Evolutionary conservation across 2,329 filamentous ascomycete species (phyloP).

Genomic region (Aaosphaeria pasadenensis): DNA sequence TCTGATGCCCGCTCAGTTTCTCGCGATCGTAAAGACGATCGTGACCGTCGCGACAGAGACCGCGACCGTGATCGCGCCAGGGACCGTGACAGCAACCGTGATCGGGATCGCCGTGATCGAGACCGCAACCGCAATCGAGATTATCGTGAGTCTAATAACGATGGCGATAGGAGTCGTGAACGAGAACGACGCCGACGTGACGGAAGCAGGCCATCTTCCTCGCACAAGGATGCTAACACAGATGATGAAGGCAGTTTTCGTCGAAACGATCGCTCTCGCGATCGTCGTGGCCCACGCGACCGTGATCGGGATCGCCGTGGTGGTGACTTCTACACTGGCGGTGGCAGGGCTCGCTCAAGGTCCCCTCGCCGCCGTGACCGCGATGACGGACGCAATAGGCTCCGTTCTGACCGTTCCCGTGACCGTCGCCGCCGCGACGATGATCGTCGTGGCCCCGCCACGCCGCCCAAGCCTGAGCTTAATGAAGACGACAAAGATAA

Average conservation of each 20-base stretch:
- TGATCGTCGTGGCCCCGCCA: background rate
- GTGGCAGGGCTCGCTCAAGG: slow-evolving; percentile 22
- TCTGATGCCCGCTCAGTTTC: background rate
- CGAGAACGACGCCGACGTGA: slow-evolving; percentile 24
- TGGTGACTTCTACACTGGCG: slow-evolving; percentile 32
- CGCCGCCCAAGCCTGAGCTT: slow-evolving; percentile 63
- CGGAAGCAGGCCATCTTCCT: slow-evolving; percentile 25
- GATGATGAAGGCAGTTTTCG: slow-evolving; percentile 35
- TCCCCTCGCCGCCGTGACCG: slow-evolving; percentile 1
- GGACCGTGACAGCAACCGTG: slow-evolving; percentile 16
- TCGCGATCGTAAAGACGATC: background rate
- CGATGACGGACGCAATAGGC: background rate
- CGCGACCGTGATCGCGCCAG: slow-evolving; percentile 21
- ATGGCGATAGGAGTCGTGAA: slow-evolving; percentile 4
- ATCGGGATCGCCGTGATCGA: slow-evolving; percentile 24
- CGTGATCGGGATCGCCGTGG: slow-evolving; percentile 52
- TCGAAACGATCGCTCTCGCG: slow-evolving; percentile 9
- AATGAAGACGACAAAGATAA: slow-evolving; percentile 96
- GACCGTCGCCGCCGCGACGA: slow-evolving; percentile 28
- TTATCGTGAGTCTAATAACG: slow-evolving; percentile 5
- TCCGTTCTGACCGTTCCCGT: slow-evolving; percentile 44
- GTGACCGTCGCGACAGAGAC: slow-evolving; percentile 27
- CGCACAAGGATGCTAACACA: slow-evolving; percentile 32
- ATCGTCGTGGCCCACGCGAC: slow-evolving; percentile 48
- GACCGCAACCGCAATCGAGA: slow-evolving; percentile 29